Evolutionary conservation across 2,329 filamentous ascomycete species (phyloP), one percentile per base, ranked within the genome.

Genomic region (Botrytis fragariae): DNA sequence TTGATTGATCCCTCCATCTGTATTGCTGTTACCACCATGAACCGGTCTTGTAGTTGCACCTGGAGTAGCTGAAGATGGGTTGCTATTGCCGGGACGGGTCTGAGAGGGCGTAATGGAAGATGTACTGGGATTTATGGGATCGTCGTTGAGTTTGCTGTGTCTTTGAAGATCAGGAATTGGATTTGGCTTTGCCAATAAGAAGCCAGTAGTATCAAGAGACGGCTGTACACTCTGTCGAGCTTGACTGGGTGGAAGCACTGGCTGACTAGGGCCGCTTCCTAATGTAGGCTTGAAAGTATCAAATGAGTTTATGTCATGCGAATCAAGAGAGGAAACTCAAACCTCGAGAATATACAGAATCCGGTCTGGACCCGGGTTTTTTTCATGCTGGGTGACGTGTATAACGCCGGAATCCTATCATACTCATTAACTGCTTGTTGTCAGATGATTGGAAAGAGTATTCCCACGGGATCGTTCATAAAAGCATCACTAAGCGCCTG

Each of bases 341-440:
- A 62, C 60, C 12, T n/a, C 60, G 16, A 62, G 25, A 62, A 42
- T 3, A 39, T n/a, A n/a, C 25, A 39, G 4, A 45, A 45, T 20
- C 1, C 7, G 0, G 0, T 0, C 6, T 45, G 18, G 1, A 4
- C 1, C 9, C 32, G 18, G 0, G 32, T 12, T 0, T 22, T 4
- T 12, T 20, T 12, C 0, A 25, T 6, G 32, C 20, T 39, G 4
- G 4, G 32, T 42, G 37, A 42, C 60, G 16, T 62, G 25, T 18
- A n/a, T 42, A 8, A 22, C 6, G 16, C 1, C 3, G 37, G 22
- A 42, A 42, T 39, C 3, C 60, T 62, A 62, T 62, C 22, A 14
- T 18, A 10, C 7, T 25, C 25, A 16, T 62, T 39, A 62, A 25
- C 16, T n/a, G 22, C 16, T n/a, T n/a, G 25, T 59, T 18, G 22